Conservation (phyloP, 306 rosid genomes). For the Fragaria nilgerrensis region DNA sequence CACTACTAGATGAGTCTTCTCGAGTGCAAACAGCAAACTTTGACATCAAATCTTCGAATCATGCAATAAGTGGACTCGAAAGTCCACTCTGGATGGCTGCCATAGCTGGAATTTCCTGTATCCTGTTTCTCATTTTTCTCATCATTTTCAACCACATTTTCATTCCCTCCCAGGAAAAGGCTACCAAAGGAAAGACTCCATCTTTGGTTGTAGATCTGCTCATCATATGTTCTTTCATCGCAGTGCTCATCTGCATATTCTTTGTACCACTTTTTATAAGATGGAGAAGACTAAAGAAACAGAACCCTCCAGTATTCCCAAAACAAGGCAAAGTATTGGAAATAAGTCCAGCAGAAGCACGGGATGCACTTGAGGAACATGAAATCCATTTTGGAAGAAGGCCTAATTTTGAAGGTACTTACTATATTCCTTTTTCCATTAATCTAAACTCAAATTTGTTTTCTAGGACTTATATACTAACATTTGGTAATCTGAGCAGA, state of each 20-base stretch:
- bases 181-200: conserved; percentile 50
- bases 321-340: conserved; percentile 37
- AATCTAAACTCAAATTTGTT: not conserved
- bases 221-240: conserved; percentile 50
- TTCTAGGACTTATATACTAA: not conserved
- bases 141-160: conserved; percentile 51
- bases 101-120: conserved; percentile 52
- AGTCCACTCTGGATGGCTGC: conserved; percentile 61
- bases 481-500: conserved; percentile 38
- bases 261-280: conserved; percentile 48
- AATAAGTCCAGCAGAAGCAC: conserved; percentile 43
- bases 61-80: conserved; percentile 59
- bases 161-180: conserved; percentile 39
- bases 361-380: conserved; percentile 57
- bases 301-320: conserved; percentile 26
- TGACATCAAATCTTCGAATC: conserved; percentile 38
- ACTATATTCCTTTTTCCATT: not conserved
- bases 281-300: conserved; percentile 63
- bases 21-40: conserved; percentile 49
- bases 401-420: conserved; percentile 71
- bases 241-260: conserved; percentile 44
- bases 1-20: conserved; percentile 36
- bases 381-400: conserved; percentile 73
- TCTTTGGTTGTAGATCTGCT: conserved; percentile 66
- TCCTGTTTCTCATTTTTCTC: conserved; percentile 46